Conservation (phyloP, 2,329 filamentous ascomycete genomes). For the Aspergillus sp. region DNA sequence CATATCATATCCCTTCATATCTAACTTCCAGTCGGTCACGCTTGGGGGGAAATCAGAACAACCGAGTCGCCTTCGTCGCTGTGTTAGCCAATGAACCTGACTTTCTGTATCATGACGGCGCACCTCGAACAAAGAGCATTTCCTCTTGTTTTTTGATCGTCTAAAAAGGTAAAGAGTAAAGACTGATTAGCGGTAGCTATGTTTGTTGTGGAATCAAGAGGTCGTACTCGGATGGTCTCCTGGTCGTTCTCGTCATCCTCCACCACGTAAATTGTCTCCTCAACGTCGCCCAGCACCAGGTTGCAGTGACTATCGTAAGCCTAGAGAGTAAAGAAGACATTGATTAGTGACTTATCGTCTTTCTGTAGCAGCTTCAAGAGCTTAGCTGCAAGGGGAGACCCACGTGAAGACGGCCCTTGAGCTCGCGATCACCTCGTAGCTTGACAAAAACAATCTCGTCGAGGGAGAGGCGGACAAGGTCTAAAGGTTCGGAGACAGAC, state of each 20-base stretch:
- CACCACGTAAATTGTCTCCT: slow-evolving; percentile 93
- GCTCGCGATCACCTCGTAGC: slow-evolving; percentile 89
- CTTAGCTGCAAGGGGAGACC: slow-evolving; percentile 36
- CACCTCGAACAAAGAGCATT: slow-evolving; percentile 97
- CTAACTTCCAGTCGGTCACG: slow-evolving; percentile 31
- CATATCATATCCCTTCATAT: slow-evolving; percentile 1
- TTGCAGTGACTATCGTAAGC: slow-evolving; percentile 99
- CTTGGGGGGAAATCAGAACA: slow-evolving; percentile 70
- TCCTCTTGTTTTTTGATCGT: slow-evolving; percentile 96
- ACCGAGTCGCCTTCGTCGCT: slow-evolving; percentile 67
- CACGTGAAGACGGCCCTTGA: slow-evolving; percentile 94
- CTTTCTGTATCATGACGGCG: slow-evolving; percentile 31
- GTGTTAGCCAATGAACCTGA: slow-evolving; percentile 26
- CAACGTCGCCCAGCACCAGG: slow-evolving; percentile 90
- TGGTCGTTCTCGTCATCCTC: slow-evolving; percentile 83
- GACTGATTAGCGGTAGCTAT: background rate
- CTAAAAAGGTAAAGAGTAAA: slow-evolving; percentile 56
- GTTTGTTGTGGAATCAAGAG: background rate
- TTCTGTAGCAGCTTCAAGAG: background rate
- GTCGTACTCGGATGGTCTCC: slow-evolving; percentile 70
- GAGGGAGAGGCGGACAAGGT: slow-evolving; percentile 90
- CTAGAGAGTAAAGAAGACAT: slow-evolving; percentile 52
- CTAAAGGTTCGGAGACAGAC: slow-evolving; percentile 86
- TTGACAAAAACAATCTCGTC: slow-evolving; percentile 98
- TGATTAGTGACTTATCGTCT: background rate